Conservation (phyloP, 495 filamentous ascomycete species). For the Daldinia caldariorum region DNA sequence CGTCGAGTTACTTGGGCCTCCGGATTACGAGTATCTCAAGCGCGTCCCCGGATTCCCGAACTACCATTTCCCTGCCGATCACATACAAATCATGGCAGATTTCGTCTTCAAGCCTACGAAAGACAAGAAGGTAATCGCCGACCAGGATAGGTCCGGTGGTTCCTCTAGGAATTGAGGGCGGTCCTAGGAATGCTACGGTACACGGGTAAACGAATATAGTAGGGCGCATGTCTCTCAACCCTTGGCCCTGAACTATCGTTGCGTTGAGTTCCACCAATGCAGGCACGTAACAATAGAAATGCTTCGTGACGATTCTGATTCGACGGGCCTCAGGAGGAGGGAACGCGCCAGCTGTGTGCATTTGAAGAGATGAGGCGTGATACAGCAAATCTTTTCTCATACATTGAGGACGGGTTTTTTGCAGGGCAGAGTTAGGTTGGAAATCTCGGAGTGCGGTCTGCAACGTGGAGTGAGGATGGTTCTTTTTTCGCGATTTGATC, state of each 20-base stretch:
- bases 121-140: conserved; percentile 73
- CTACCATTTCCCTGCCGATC: conserved; percentile 96
- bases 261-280: conserved; percentile 1
- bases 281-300: conserved; percentile 10
- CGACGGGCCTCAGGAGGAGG: conserved; percentile 4
- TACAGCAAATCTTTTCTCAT: conserved; percentile 43
- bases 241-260: neutral
- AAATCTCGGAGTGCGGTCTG: conserved; percentile 34
- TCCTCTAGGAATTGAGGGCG: conserved; percentile 17
- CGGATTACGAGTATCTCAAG: conserved; percentile 89
- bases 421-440: conserved; percentile 33
- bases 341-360: conserved; percentile 23
- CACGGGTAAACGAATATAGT: conserved; percentile 6
- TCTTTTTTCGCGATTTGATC: conserved; percentile 32
- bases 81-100: conserved; percentile 90
- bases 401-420: conserved; percentile 41
- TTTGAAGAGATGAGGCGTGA: conserved; percentile 41
- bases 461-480: conserved; percentile 28
- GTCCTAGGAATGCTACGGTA: neutral
- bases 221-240: neutral
- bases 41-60: conserved; percentile 95
- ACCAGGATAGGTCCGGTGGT: conserved; percentile 62
- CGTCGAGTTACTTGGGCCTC: conserved; percentile 85
- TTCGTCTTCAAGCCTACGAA: conserved; percentile 89
- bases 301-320: conserved; percentile 8